phyloP scores from a whole-genome alignment of 768 basidiomycete genomes.

The Fistulinella prunicolor region DNA sequence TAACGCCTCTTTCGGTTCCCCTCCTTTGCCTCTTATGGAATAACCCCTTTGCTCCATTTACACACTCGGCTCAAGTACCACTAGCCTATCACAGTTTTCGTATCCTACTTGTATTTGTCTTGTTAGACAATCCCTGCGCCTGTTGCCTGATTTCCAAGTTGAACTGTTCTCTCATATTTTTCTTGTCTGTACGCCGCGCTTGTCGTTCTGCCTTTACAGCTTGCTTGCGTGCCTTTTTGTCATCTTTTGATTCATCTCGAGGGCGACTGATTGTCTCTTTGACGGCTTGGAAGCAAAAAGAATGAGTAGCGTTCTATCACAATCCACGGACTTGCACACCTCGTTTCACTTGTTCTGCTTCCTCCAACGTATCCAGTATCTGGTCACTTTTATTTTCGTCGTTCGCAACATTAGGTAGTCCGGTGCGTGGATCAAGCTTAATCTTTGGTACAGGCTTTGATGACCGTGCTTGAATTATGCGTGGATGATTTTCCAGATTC shows the following conservation, averaged over 20 bases:
- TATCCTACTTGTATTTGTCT: slow-evolving; percentile 32
- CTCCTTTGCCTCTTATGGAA: slow-evolving; percentile 12
- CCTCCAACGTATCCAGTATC: slow-evolving; percentile 24
- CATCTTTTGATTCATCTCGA: slow-evolving; percentile 73
- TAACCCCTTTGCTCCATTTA: too few species aligned
- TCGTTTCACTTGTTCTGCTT: slow-evolving; percentile 23
- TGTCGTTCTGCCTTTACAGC: slow-evolving; percentile 67
- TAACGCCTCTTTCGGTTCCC: slow-evolving; percentile 8
- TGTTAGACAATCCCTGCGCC: slow-evolving; percentile 45
- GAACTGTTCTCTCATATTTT: slow-evolving; percentile 61
- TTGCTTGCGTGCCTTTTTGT: slow-evolving; percentile 68
- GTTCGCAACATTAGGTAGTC: slow-evolving; percentile 56
- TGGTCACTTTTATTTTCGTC: slow-evolving; percentile 17
- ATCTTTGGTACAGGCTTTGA: slow-evolving; percentile 59
- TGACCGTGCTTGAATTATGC: slow-evolving; percentile 71
- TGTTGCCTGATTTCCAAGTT: slow-evolving; percentile 60
- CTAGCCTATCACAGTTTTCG: slow-evolving; percentile 24
- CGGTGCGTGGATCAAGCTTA: slow-evolving; percentile 69
- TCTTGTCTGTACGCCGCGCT: slow-evolving; percentile 64
- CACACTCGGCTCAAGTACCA: too few species aligned
- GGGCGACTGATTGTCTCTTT: slow-evolving; percentile 68
- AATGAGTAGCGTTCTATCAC: slow-evolving; percentile 1
- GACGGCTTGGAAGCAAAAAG: slow-evolving; percentile 2
- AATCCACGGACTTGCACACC: slow-evolving; percentile 20
- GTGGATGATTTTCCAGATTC: slow-evolving; percentile 97